These are phyloP conservation scores for Aeschynomene evenia DNA, from an alignment of 306 rosid genomes.

Conservation along the genomic window DNA sequence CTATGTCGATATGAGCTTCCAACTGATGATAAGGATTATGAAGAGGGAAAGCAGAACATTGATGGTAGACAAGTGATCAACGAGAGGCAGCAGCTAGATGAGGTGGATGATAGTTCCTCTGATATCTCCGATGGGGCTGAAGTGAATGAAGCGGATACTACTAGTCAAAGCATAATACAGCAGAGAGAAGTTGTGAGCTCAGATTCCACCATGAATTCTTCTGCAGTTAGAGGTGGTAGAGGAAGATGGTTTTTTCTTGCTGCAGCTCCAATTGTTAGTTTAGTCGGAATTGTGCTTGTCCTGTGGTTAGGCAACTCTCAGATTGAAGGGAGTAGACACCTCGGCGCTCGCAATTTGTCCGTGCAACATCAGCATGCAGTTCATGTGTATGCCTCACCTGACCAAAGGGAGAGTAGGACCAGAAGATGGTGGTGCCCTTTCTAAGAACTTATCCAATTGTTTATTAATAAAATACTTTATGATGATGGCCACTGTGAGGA, in stretches of 20 bases:
- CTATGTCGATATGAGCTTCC: constrained; percentile 94
- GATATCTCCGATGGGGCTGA: constrained; percentile 46
- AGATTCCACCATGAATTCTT: constrained; percentile 33
- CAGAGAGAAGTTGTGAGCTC: constrained; percentile 22
- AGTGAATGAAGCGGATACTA: constrained; percentile 39
- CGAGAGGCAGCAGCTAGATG: constrained; percentile 41
- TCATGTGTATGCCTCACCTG: constrained; percentile 38
- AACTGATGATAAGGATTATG: constrained; percentile 88
- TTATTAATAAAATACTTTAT: constrained; percentile 29
- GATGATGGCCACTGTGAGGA: constrained; percentile 25
- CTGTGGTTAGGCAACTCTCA: constrained; percentile 82
- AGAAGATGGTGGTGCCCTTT: constrained; percentile 88
- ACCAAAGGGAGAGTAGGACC: constrained; percentile 70
- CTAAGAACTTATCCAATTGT: constrained; percentile 33
- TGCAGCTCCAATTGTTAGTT: constrained; percentile 88
- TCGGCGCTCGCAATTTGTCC: constrained; percentile 26
- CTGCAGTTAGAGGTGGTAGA: constrained; percentile 46
- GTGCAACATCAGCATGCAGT: constrained; percentile 40
- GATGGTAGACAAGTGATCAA: constrained; percentile 39
- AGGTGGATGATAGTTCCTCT: constrained; percentile 45
- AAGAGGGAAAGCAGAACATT: constrained; percentile 59
- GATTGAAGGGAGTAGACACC: constrained; percentile 40
- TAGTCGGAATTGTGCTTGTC: constrained; percentile 78
- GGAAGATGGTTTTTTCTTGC: constrained; percentile 83
- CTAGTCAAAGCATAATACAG: constrained; percentile 32